Conservation (phyloP, 192 early-diverging fungal genomes). For the Mortierella antarctica region DNA sequence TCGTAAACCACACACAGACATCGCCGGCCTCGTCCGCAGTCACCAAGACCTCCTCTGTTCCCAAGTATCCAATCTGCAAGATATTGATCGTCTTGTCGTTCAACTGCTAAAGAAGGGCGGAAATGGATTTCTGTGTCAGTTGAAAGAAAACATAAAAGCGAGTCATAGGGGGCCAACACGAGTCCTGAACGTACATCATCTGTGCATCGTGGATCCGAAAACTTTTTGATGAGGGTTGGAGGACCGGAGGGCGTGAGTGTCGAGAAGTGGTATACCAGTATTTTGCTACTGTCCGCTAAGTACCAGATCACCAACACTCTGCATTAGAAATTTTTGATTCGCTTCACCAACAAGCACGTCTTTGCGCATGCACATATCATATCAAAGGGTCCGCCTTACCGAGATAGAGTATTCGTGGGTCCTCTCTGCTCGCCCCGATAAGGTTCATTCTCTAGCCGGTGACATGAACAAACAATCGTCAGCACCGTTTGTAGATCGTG, state of each 20-base stretch:
- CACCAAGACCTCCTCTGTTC: conserved; percentile 64
- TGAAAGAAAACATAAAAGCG: neutral
- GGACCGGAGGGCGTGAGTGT: conserved; percentile 27
- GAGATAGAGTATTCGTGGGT: conserved; percentile 52
- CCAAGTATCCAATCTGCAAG: conserved; percentile 63
- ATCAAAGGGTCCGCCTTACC: conserved; percentile 22
- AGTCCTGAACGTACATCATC: conserved; percentile 17
- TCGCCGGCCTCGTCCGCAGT: conserved; percentile 64
- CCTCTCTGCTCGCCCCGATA: conserved; percentile 47
- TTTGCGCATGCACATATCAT: too few species aligned
- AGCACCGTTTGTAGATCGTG: neutral
- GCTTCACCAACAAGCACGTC: neutral
- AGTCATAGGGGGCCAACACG: neutral
- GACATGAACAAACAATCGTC: neutral
- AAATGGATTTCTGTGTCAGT: neutral
- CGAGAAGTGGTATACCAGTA: conserved; percentile 47
- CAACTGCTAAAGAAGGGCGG: neutral
- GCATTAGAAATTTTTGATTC: neutral
- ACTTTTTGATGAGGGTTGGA: conserved; percentile 6
- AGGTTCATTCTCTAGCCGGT: conserved; percentile 58
- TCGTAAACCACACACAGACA: conserved; percentile 64
- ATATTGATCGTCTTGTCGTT: conserved; percentile 62
- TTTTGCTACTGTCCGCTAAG: conserved; percentile 37
- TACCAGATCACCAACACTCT: neutral
- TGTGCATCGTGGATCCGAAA: conserved; percentile 29